Base-by-base conservation (phyloP, 1,284 basidiomycete species). In the Malassezia yamatoensis region DNA sequence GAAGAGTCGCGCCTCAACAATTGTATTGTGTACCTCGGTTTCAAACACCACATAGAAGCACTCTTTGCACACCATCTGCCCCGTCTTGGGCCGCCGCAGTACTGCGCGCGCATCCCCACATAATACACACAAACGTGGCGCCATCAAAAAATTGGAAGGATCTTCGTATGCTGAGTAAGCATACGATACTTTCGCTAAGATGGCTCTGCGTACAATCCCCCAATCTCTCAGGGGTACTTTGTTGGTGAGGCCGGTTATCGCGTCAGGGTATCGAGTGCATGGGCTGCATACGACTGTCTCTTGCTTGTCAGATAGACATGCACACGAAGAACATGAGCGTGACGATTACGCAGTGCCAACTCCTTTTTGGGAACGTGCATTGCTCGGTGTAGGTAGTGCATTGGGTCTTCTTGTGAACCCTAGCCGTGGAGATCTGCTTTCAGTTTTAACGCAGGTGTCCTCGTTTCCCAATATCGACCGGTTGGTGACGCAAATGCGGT, bases 11-110 rank as follows among this genome's bases (percentile, higher is more conserved):
- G 65, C 60, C n/a, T 54, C 56, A 32, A 79, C 82, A 69, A 98
- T 96, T 0, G 94, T 96, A 73, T 93, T 86, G 78, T 99, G 94
- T 35, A 99, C 85, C 76, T 99, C 93, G 0, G 89, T 93, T 79
- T 99, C 93, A 66, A 99, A 99, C 37, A 96, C 90, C 68, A 84
- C 83, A 79, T 90, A 99, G 78, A 96, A 96, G 73, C 90, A 96
- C 47, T 86, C 83, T 75, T 85, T 86, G 80, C 91, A 98, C 64
- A 96, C 90, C 72, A 90, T 87, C 72, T 96, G 91, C 0, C 90
- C 90, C 1, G 93, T 99, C 77, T 99, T 99, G 10, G 93, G 93
- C 18, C 93, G 81, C 69, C 89, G 91, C 38, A 99, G 78, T 60
- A 96, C 90, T 0, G 93, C 89, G 51, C 85, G 83, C 1, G 84